These are phyloP conservation scores for Auriscalpium orientale DNA, from an alignment of 768 basidiomycete species.

Conservation along the genomic window DNA sequence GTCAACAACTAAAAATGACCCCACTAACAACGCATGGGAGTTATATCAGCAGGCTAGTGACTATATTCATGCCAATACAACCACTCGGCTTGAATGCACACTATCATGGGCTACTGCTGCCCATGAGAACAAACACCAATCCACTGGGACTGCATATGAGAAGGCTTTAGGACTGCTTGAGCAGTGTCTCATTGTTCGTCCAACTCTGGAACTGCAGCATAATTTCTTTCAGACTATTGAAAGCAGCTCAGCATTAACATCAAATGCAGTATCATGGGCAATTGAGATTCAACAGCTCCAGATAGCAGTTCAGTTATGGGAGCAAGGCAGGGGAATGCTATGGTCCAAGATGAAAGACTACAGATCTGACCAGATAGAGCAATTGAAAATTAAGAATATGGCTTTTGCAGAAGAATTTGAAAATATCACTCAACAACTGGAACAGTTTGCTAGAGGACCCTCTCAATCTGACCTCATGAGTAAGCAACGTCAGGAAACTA, in stretches of 20 bases:
- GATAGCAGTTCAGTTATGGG: not conserved
- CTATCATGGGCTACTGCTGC: not conserved
- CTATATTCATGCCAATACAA: not conserved
- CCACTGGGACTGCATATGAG: not conserved
- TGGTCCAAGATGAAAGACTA: not conserved
- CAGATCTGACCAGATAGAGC: not conserved
- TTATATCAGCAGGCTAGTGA: not conserved
- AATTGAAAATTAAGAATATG: not conserved
- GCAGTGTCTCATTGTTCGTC: not conserved
- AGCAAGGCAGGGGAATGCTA: not conserved
- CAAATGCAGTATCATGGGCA: not conserved
- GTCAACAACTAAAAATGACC: not conserved
- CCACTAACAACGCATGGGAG: not conserved
- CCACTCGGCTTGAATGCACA: not conserved
- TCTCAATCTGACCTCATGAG: not conserved
- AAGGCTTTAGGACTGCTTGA: not conserved
- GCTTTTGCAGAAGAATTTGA: not conserved
- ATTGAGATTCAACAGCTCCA: not conserved
- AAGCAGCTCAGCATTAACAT: not conserved
- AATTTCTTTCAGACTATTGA: not conserved
- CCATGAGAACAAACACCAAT: not conserved
- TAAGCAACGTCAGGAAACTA: not conserved
- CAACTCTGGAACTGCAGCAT: not conserved
- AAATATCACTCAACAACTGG: not conserved
- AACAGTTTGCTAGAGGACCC: not conserved